Conservation (phyloP, 768 basidiomycete genomes). For the Boletus sp. region DNA sequence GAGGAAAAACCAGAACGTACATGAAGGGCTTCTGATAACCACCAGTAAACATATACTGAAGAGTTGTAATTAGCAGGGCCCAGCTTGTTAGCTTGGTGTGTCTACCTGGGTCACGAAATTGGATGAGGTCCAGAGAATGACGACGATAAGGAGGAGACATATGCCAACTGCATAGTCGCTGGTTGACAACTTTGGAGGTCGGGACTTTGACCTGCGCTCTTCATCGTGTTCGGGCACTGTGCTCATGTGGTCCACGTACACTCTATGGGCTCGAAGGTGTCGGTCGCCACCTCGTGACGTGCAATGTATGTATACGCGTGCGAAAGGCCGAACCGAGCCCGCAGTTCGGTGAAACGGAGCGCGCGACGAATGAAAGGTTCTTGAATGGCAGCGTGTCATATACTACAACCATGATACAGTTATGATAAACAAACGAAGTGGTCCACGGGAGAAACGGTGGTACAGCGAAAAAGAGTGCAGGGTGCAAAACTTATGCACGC, state of each 20-base stretch:
- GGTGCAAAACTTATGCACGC: conserved; percentile 9
- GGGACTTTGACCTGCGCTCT: conserved; percentile 12
- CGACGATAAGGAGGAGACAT: conserved; percentile 67
- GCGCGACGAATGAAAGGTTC: too few relatives aligned
- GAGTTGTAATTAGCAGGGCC: conserved; percentile 7
- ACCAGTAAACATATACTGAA: conserved; percentile 49
- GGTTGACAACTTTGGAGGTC: conserved; percentile 3
- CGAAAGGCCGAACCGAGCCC: neutral
- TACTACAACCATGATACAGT: neutral
- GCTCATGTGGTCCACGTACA: conserved; percentile 16
- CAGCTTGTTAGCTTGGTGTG: neutral
- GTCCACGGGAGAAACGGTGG: neutral
- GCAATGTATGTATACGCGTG: conserved; percentile 5
- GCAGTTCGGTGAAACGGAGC: too few relatives aligned
- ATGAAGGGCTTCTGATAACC: conserved; percentile 91
- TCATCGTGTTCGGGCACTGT: conserved; percentile 11
- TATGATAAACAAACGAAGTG: neutral
- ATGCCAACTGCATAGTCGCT: conserved; percentile 59
- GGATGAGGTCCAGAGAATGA: conserved; percentile 83
- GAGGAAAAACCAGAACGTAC: conserved; percentile 38
- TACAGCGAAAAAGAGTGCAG: neutral
- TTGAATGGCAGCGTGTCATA: neutral
- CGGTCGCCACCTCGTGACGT: neutral
- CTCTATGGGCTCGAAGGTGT: neutral
- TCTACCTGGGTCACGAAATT: conserved; percentile 84